Evolutionary conservation across 768 basidiomycete species (phyloP).

Genomic region (Cystofilobasidium bisporidii): DNA sequence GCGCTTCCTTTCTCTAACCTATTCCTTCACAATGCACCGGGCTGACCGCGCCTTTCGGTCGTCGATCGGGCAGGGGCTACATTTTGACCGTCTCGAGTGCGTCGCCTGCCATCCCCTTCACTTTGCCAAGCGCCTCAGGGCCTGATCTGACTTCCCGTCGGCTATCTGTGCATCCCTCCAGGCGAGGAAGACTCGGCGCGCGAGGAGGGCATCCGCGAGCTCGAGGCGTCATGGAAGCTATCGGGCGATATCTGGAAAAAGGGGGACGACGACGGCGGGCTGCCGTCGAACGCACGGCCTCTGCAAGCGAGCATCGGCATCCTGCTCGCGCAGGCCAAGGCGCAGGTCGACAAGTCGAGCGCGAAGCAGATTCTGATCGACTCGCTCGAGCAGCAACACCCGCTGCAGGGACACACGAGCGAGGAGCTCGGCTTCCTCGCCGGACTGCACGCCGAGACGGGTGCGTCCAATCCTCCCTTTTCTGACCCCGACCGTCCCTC

Average conservation of each 20-base stretch:
- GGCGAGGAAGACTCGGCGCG: constrained; percentile 11
- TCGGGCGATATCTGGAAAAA: constrained; percentile 19
- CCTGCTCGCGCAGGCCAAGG: constrained; percentile 21
- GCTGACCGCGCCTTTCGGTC: no score
- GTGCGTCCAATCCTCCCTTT: constrained; percentile 9
- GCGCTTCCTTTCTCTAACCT: no score
- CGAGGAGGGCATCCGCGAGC: constrained; percentile 20
- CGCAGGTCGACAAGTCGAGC: neutral
- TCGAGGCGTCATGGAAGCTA: constrained; percentile 20
- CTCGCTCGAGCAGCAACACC: constrained; percentile 12
- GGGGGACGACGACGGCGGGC: constrained; percentile 14
- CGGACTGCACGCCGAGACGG: constrained; percentile 8
- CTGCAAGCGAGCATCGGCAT: constrained; percentile 13
- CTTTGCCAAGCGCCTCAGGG: neutral
- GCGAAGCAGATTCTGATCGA: constrained; percentile 5
- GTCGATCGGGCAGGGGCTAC: constrained; percentile 4
- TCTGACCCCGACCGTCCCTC: neutral
- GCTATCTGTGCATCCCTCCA: neutral
- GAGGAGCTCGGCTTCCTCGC: constrained; percentile 21
- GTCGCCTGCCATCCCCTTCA: neutral
- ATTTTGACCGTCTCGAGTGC: constrained; percentile 1
- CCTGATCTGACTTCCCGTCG: no score
- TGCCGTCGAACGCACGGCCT: constrained; percentile 5
- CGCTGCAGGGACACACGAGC: constrained; percentile 1
- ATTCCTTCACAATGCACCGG: no score